Evolutionary conservation across 345 rosid genomes (phyloP).

Genomic region (Camelina sativa): DNA sequence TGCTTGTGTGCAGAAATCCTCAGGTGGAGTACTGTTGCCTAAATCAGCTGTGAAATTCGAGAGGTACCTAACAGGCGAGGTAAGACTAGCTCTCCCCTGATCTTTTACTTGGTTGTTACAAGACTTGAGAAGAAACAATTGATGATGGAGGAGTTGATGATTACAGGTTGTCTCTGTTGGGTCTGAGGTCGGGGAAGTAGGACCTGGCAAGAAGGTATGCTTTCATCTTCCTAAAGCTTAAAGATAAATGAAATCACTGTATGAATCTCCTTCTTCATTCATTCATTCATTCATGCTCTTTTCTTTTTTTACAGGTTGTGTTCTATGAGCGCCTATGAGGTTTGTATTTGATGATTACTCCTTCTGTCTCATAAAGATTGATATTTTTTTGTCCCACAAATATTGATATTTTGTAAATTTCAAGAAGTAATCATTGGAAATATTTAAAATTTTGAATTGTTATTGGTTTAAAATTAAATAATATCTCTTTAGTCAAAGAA

Average conservation of each 20-base stretch:
- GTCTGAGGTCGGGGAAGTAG: conserved; percentile 58
- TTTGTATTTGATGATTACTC: conserved; percentile 34
- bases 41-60: conserved; percentile 87
- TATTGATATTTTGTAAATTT: too few relatives aligned
- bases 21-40: conserved; percentile 80
- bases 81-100: conserved; percentile 31
- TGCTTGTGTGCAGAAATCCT: conserved; percentile 59
- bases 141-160: background rate
- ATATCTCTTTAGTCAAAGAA: too few relatives aligned
- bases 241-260: background rate
- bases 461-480: too few relatives aligned
- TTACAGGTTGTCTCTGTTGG: conserved; percentile 75
- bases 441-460: too few relatives aligned
- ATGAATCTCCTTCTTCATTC: background rate
- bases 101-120: background rate
- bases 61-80: conserved; percentile 80
- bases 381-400: too few relatives aligned
- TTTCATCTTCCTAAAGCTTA: background rate
- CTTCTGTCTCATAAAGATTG: too few relatives aligned
- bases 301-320: conserved; percentile 58
- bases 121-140: background rate
- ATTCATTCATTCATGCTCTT: background rate
- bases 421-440: too few relatives aligned
- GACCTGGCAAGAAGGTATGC: conserved; percentile 74
- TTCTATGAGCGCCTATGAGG: conserved; percentile 83